Evolutionary conservation across 2,329 filamentous ascomycete species (phyloP), one percentile per base, ranked within the genome.

Genomic region (Onygena corvina): DNA sequence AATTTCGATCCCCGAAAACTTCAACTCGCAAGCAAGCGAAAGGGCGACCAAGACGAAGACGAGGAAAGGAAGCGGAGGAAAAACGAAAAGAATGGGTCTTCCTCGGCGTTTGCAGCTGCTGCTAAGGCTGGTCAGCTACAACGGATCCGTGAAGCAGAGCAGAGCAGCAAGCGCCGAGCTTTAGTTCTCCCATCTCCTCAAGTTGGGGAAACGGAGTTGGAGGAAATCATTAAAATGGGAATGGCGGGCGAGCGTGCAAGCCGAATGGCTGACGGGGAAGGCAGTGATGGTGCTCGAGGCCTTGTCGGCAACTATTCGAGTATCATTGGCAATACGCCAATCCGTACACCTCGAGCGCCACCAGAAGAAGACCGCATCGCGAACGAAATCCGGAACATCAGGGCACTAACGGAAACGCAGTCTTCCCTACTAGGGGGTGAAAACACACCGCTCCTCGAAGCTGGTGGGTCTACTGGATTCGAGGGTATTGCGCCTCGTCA

Each of bases 151-250:
- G 92, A 98, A 69, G 92, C 92, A 1, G 92, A 98, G 66, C 90
- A 94, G 67, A 93, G 86, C 70, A 95, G 87, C 72, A 96, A 94
- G 69, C 80, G 92, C 51, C 79, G 87, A 51, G 71, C 83, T 4
- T 73, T 98, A n/a, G 80, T 83, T 40, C 72, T 98, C 21, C 92
- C 92, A 6, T 74, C 85, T 20, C 92, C 92, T 6, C 92, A 98
- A 68, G 87, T 98, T 59, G 83, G 86, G 64, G 92, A 98, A 61
- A 77, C 80, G 36, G 92, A 98, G 67, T 73, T 98, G 52, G 92
- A 98, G 62, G 89, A 95, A 57, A 96, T 98, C 60, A 87, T 98
- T 56, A 98, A 98, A 72, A 94, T 96, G 88, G 90, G 92, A 38
- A 85, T 94, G 77, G 79, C 88, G 52, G 92, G 90, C 31, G 88